Base-by-base conservation (phyloP, 2,329 filamentous ascomycete genomes). In the Aspergillus aculeatus region DNA sequence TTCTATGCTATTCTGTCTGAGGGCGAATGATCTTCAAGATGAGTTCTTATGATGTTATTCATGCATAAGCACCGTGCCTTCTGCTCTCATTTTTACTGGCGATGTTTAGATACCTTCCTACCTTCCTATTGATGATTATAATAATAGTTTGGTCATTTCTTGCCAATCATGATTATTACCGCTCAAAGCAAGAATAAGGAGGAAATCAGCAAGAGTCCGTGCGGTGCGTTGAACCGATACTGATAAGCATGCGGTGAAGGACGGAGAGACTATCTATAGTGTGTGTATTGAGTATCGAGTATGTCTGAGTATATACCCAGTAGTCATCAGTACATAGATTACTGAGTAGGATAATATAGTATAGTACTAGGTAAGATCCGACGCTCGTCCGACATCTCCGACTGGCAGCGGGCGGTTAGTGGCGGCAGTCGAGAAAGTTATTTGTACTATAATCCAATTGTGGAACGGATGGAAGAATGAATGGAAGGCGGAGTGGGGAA, bases 401-500 rank as follows among this genome's bases (percentile, higher is more conserved):
- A 44, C 38, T 44, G 16, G 38, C 38, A n/a, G 16, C 38, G 38
- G 38, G 38, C 57, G 57, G 57, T 21, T 59, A 59, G 51, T 59
- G 51, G 35, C 57, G 57, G 57, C 57, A 44, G 16, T 44, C 16
- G 38, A 41, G 50, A 23, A 23, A 23, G 23, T 23, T 12, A 11
- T 29, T 9, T 29, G 9, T 7, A 29, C 7, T 29, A 35, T 35
- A 35, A 35, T 35, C 5, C 32, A 14, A 35, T 35, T 35, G 32
- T 35, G 32, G 32, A 35, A 35, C 32, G 14, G 14, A 10, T 12
- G 4, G 32, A 35, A 35, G 32, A 16, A 12, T 35, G 10, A 35
- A 35, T 62, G 57, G 62, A 64, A 62, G 56, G 54, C 56, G 47
- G 57, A 60, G 57, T 62, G 62, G 61, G 55, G 51, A 57, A 56